These are phyloP conservation scores for Acanthamoeba sp. DNA, from an alignment of 208 protist genomes.

Conservation along the genomic window DNA sequence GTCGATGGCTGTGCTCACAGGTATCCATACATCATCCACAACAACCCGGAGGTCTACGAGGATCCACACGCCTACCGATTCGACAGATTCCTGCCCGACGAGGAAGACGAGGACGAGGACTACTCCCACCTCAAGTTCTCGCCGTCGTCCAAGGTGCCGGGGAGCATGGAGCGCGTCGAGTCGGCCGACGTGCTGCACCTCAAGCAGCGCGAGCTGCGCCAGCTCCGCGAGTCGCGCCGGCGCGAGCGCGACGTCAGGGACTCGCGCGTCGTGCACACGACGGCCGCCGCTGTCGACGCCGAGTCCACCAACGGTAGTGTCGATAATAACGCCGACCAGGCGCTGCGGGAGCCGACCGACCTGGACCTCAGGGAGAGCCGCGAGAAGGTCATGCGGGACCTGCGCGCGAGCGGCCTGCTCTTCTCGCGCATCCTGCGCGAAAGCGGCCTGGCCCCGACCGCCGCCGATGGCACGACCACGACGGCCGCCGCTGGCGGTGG, in stretches of 20 bases:
- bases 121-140: not conserved
- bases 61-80: not conserved
- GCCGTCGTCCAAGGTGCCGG: not conserved
- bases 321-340: not conserved
- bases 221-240: not conserved
- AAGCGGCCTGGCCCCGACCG: not conserved
- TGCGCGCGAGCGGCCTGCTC: conserved; percentile 4
- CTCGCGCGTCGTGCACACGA: not conserved
- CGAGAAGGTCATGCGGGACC: not conserved
- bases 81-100: conserved; percentile 3
- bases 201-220: not conserved
- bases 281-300: not conserved
- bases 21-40: conserved; percentile 34
- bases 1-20: not conserved
- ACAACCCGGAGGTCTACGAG: conserved; percentile 34
- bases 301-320: not conserved
- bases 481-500: too few relatives aligned
- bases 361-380: not conserved
- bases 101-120: not conserved
- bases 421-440: not conserved
- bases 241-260: not conserved
- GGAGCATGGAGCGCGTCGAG: not conserved
- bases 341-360: too few relatives aligned
- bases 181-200: conserved; percentile 23
- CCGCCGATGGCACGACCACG: not conserved